Percentiles rank a stretch among this genome's conserved stretches.
phyloP scores from a whole-genome alignment of 169 alveolate genomes.

The Besnoitia besnoiti region DNA sequence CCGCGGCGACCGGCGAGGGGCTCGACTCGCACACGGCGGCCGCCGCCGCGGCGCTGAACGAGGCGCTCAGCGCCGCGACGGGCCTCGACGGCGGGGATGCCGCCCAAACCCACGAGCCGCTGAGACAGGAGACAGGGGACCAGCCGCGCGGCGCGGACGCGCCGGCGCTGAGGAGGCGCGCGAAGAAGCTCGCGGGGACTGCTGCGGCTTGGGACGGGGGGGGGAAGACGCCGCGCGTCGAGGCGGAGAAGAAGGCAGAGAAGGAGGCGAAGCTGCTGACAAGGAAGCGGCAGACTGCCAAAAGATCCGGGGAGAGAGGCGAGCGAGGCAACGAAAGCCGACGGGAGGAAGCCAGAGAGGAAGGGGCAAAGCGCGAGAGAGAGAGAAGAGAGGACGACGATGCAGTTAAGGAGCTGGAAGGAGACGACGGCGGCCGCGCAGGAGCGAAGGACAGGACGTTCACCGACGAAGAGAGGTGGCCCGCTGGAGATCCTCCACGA shows the following conservation, averaged over 20 bases:
- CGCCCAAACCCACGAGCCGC: neutral
- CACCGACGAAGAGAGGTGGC: too few relatives aligned
- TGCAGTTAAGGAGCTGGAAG: too few relatives aligned
- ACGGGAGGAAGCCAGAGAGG: too few relatives aligned
- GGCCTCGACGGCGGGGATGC: neutral
- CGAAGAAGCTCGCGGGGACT: neutral
- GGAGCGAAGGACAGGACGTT: too few relatives aligned
- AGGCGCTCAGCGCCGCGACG: neutral
- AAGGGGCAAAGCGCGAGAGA: too few relatives aligned
- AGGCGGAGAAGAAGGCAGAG: neutral
- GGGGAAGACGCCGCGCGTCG: neutral
- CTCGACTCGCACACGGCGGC: constrained; percentile 24
- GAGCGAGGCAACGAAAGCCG: too few relatives aligned
- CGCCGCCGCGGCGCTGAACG: constrained; percentile 39
- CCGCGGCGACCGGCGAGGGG: constrained; percentile 14
- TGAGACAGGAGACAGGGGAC: neutral
- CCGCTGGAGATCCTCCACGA: too few relatives aligned
- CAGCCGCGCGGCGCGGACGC: neutral
- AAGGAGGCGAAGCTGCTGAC: neutral
- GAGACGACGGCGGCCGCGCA: too few relatives aligned
- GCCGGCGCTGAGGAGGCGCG: neutral
- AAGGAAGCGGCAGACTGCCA: neutral
- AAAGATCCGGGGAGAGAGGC: neutral
- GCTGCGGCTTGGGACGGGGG: neutral
- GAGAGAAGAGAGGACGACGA: too few relatives aligned